Evolutionary conservation across 306 rosid genomes (phyloP), one percentile per base, ranked within the genome.

Genomic region (Corylus avellana): DNA sequence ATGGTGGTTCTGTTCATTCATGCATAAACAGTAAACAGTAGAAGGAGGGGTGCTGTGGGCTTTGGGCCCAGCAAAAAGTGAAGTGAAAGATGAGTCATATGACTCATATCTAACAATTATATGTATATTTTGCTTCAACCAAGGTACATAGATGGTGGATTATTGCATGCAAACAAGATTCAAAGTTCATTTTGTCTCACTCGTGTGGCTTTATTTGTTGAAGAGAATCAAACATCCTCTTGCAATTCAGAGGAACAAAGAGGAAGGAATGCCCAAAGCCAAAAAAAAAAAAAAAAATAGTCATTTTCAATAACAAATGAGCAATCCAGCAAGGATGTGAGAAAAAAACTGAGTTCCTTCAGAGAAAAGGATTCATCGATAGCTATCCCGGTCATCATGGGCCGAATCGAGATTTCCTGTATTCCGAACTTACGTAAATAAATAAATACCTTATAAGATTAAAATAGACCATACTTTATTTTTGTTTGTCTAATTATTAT

Each of bases 1-100:
- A 18, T 54, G n/a, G 59, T 1, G 14, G 13, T 17, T 48, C 72
- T 80, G 71, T 84, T 80, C 59, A 67, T 39, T 84, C 84, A 77
- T 76, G 84, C 79, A 1, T 63, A 72, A 11, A 76, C 71, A 80
- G 87, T 48, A 14, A 6, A 10, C 27, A 63, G 51, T 27, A 6
- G 7, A 51, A 55, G 5, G 6, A n/a, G 37, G 64, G 25, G 35
- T 22, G 25, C 25, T 22, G 25, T 22, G 25, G 25, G 25, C 25
- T 22, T 22, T 22, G 64, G 64, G 8, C 69, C 69, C 17, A 29
- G 16, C 6, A 17, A 39, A 39, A 42, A 42, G 48, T 10, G 8
- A 10, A 63, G 29, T 10, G 72, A 44, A 67, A 67, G 72, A 4
- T 64, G 48, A 3, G 47, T 64, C 48, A 7, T 16, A 4, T 64